phyloP scores from a whole-genome alignment of 768 basidiomycete genomes.

The Rubroboletus satanas region DNA sequence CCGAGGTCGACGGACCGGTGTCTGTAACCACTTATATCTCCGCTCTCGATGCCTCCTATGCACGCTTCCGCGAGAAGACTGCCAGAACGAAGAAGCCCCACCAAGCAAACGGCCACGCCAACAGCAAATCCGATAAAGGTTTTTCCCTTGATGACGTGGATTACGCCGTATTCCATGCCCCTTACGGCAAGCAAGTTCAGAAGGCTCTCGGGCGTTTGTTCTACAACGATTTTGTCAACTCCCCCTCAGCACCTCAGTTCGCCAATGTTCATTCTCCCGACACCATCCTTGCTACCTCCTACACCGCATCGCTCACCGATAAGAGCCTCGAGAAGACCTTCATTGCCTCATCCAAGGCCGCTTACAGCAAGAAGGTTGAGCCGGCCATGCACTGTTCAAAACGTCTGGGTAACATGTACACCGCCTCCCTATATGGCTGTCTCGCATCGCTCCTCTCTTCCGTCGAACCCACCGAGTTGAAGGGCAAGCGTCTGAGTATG shows the following conservation, averaged over 20 bases:
- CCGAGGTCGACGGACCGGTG: slow-evolving; percentile 95
- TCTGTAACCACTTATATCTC: slow-evolving; percentile 94
- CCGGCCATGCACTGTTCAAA: slow-evolving; percentile 84
- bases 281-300: slow-evolving; percentile 58
- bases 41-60: slow-evolving; percentile 88
- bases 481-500: slow-evolving; percentile 84
- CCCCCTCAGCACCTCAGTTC: slow-evolving; percentile 66
- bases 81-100: slow-evolving; percentile 57
- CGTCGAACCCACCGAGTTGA: slow-evolving; percentile 64
- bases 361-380: slow-evolving; percentile 71
- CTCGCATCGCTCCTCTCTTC: slow-evolving; percentile 81
- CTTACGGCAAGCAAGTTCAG: slow-evolving; percentile 98
- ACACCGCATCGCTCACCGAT: slow-evolving; percentile 79
- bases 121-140: slow-evolving; percentile 28
- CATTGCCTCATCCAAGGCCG: slow-evolving; percentile 68
- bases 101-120: slow-evolving; percentile 33
- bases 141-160: slow-evolving; percentile 85
- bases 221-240: slow-evolving; percentile 87
- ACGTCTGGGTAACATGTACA: slow-evolving; percentile 98
- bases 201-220: slow-evolving; percentile 92
- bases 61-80: slow-evolving; percentile 77
- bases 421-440: slow-evolving; percentile 92
- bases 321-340: slow-evolving; percentile 96
- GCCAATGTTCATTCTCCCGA: slow-evolving; percentile 71
- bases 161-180: slow-evolving; percentile 94